A percentile compares a stretch with the other conserved stretches of the same genome.
phyloP scores from a whole-genome alignment of 306 rosid species.

The Trichosanthes cucumerina region DNA sequence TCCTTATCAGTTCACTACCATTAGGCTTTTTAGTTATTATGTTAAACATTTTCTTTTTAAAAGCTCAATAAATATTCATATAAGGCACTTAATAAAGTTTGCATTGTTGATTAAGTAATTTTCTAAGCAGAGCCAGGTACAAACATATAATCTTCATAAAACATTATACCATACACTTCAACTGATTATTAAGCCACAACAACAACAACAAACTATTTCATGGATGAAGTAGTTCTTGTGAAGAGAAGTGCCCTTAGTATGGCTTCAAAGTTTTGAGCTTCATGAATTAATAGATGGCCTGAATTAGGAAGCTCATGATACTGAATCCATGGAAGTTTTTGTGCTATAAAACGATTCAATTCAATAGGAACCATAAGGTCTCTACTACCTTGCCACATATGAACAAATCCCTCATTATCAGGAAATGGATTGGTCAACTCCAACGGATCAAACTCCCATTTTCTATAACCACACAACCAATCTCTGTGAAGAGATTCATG shows the following conservation, averaged over 20 bases:
- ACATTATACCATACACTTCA: no score
- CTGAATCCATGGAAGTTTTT: constrained; percentile 59
- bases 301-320: constrained; percentile 57
- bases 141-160: no score
- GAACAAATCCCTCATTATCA: constrained; percentile 37
- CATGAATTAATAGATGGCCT: constrained; percentile 42
- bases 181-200: neutral
- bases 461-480: constrained; percentile 29
- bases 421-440: constrained; percentile 30
- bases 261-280: constrained; percentile 30
- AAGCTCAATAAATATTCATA: no score
- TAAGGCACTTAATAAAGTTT: no score
- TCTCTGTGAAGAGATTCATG: constrained; percentile 59
- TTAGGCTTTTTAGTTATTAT: no score
- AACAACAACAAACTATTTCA: neutral
- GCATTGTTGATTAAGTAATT: no score
- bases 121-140: no score
- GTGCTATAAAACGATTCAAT: constrained; percentile 38
- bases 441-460: constrained; percentile 48
- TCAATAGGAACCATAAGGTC: constrained; percentile 43
- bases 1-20: no score
- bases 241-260: constrained; percentile 42
- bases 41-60: no score
- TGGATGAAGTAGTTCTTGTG: constrained; percentile 12
- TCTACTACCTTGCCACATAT: constrained; percentile 59